Evolutionary conservation across 2,329 filamentous ascomycete genomes (phyloP), one percentile per base, ranked within the genome.

Genomic region (Verticillium albo-atrum): DNA sequence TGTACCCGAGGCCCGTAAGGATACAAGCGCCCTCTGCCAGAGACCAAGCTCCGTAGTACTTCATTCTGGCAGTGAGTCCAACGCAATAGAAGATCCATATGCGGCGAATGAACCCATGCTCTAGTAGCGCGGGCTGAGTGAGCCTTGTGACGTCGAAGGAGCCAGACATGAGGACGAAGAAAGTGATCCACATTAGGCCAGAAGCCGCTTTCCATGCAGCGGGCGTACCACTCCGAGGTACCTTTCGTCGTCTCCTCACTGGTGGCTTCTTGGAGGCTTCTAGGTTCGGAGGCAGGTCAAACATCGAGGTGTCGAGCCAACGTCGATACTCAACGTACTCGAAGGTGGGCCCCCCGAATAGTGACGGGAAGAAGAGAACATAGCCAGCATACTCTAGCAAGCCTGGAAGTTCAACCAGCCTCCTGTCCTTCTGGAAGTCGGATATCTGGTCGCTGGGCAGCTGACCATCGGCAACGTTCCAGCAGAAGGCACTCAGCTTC

Each of bases 41-140:
- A 42, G 86, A 88, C 95, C 95, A 99, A 4, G 97, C 92, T 35
- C 92, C 95, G 68, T 99, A 99, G 77, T 97, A 99, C 77, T 99
- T 99, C 68, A 91, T 85, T 25, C 95, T 87, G 5, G 89, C 82
- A 1, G 90, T 89, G 52, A 98, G 81, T 58, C 89, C 91, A 56
- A 97, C 83, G 83, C 96, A 89, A 72, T 98, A 88, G 60, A 98
- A 78, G 62, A 89, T 82, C 79, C 89, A 92, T 47, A 97, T 77
- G 52, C 94, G 87, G 58, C 85, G 85, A 42, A 89, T 67, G 69
- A 98, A 86, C 42, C 83, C 82, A 69, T 90, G 88, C 5, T 82
- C 75, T 75, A 88, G 76, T 74, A 86, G 96, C 2, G 81, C 74
- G 57, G 89, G 82, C n/a, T 82, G 78, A 0, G 91, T 81, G 20